phyloP scores from a whole-genome alignment of 768 basidiomycete genomes.

The Epithele typhae region DNA sequence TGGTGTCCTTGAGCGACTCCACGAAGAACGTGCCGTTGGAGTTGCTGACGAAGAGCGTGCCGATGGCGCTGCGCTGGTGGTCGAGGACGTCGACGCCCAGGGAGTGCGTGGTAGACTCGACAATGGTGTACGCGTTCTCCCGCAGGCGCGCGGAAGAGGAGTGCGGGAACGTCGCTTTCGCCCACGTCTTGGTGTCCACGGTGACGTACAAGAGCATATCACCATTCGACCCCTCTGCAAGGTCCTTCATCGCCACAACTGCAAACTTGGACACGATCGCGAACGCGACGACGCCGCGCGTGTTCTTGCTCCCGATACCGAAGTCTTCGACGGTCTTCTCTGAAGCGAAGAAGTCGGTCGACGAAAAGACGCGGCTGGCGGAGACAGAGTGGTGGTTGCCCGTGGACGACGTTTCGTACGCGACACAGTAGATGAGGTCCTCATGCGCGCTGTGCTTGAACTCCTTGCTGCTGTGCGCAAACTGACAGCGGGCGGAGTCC shows the following conservation, averaged over 20 bases:
- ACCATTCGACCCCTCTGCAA: conserved; percentile 46
- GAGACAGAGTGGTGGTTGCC: conserved; percentile 42
- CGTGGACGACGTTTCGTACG: conserved; percentile 59
- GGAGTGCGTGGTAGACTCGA: conserved; percentile 91
- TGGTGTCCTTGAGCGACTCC: conserved; percentile 86
- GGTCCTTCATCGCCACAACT: conserved; percentile 82
- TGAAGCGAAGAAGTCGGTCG: conserved; percentile 75
- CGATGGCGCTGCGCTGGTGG: conserved; percentile 58
- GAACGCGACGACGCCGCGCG: conserved; percentile 86
- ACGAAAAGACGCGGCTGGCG: conserved; percentile 74
- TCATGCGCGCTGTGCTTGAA: conserved; percentile 74
- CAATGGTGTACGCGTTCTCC: conserved; percentile 94
- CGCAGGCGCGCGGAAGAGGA: conserved; percentile 71
- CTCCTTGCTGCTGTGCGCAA: conserved; percentile 81
- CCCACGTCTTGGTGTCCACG: conserved; percentile 80
- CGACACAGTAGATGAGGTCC: conserved; percentile 87
- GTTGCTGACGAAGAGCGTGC: conserved; percentile 94
- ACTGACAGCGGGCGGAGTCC: conserved; percentile 79
- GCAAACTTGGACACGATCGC: conserved; percentile 92
- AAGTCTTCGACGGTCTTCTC: conserved; percentile 75
- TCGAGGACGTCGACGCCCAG: conserved; percentile 91
- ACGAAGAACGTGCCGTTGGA: conserved; percentile 96
- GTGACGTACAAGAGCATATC: conserved; percentile 87
- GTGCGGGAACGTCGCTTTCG: conserved; percentile 90
- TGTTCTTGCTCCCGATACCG: conserved; percentile 79